Percentiles rank a stretch among this genome's conserved stretches.
These are phyloP conservation scores for Cladorrhinum sp. DNA, from an alignment of 2,329 filamentous ascomycete genomes.

Conservation along the genomic window DNA sequence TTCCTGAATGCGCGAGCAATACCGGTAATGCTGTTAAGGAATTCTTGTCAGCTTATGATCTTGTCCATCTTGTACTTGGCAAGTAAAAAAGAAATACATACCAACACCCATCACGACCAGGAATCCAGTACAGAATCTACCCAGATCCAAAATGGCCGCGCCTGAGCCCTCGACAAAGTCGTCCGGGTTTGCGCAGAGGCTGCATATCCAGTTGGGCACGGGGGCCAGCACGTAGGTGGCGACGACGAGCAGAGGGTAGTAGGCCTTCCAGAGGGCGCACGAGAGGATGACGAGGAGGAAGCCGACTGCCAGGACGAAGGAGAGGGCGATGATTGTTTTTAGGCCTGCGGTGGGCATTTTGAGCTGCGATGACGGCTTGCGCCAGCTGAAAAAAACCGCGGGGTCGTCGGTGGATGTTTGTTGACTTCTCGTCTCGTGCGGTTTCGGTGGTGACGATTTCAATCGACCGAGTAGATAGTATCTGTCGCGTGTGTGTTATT, in stretches of 20 bases:
- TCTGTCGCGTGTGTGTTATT: neutral
- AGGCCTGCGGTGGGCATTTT: slow-evolving; percentile 77
- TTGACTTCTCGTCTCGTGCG: neutral
- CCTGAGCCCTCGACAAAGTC: slow-evolving; percentile 88
- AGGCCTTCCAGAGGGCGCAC: slow-evolving; percentile 90
- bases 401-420: neutral
- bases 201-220: slow-evolving; percentile 93
- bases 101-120: slow-evolving; percentile 96
- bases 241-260: slow-evolving; percentile 92
- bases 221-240: slow-evolving; percentile 93
- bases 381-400: too few species aligned
- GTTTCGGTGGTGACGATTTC: neutral
- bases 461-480: neutral
- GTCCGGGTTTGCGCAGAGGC: slow-evolving; percentile 83
- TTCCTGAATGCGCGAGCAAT: slow-evolving; percentile 79
- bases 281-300: slow-evolving; percentile 99
- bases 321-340: slow-evolving; percentile 98
- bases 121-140: slow-evolving; percentile 91
- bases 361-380: slow-evolving; percentile 25
- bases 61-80: neutral
- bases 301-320: slow-evolving; percentile 96
- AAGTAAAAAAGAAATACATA: slow-evolving; percentile 46
- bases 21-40: slow-evolving; percentile 80
- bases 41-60: neutral
- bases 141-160: slow-evolving; percentile 85